Evolutionary conservation across 2,329 filamentous ascomycete genomes (phyloP).

Genomic region (Keithomyces neogunnii): DNA sequence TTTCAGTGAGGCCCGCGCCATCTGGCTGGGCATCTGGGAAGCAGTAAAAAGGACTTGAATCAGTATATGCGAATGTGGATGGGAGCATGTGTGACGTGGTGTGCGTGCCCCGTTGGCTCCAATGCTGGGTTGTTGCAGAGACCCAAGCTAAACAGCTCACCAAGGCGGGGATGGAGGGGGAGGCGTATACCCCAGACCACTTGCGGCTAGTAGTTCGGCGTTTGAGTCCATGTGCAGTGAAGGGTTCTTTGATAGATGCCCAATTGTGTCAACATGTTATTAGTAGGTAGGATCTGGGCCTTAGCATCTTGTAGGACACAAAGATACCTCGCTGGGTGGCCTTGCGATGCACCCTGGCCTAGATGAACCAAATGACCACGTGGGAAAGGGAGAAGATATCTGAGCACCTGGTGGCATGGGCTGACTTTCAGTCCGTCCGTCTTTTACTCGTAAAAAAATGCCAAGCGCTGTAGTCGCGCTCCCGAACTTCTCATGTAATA

Average conservation of each 20-base stretch:
- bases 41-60: neutral
- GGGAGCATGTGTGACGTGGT: slow-evolving; percentile 10
- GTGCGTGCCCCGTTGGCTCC: slow-evolving; percentile 4
- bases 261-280: neutral
- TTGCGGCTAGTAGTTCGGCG: neutral
- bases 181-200: slow-evolving; percentile 1
- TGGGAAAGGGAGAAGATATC: neutral
- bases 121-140: neutral
- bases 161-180: neutral
- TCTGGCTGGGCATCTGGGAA: neutral
- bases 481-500: no score
- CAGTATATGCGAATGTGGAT: neutral
- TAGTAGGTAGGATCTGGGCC: neutral
- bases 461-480: no score
- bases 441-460: no score
- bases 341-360: neutral
- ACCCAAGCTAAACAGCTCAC: no score
- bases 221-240: neutral
- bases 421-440: neutral
- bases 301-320: neutral
- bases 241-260: slow-evolving; percentile 1
- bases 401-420: neutral
- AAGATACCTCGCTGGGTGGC: neutral
- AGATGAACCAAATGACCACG: neutral
- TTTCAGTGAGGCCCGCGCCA: slow-evolving; percentile 1